Conservation (phyloP, 345 rosid species). For the thale cress (Arabidopsis thaliana) region DNA sequence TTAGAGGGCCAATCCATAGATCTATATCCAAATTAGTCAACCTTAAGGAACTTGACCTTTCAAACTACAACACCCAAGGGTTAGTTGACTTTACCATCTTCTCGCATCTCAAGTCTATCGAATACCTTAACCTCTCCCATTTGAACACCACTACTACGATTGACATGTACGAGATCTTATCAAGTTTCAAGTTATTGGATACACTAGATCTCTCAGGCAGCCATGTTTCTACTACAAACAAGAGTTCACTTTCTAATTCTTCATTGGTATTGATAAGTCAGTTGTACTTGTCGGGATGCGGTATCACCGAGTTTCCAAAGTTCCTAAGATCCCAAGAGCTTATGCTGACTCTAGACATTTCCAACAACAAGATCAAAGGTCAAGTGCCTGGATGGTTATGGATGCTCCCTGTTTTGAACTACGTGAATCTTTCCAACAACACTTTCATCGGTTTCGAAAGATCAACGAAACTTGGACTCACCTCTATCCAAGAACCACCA, state of each 20-base stretch:
- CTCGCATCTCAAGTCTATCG: constrained; percentile 6
- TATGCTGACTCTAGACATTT: background rate
- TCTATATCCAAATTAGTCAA: constrained; percentile 26
- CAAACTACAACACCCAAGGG: constrained; percentile 10
- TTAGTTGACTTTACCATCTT: constrained; percentile 29
- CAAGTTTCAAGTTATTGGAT: background rate
- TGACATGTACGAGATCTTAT: background rate
- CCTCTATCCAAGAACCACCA: background rate
- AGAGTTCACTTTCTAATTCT: background rate
- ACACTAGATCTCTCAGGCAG: constrained; percentile 21
- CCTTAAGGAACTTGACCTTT: background rate
- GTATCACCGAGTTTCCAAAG: constrained; percentile 27
- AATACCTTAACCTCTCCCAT: background rate
- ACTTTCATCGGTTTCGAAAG: background rate
- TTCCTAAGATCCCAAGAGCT: constrained; percentile 7
- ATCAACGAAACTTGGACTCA: background rate
- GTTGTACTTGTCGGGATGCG: constrained; percentile 12
- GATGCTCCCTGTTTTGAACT: background rate
- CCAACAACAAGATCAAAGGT: constrained; percentile 31
- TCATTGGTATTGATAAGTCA: background rate
- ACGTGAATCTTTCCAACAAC: constrained; percentile 22
- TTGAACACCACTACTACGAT: constrained; percentile 25
- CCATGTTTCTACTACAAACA: background rate
- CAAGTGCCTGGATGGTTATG: constrained; percentile 30
- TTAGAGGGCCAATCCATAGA: constrained; percentile 1